Evolutionary conservation across 2,329 filamentous ascomycete genomes (phyloP), one percentile per base, ranked within the genome.

Genomic region (Paecilomyces formosus): DNA sequence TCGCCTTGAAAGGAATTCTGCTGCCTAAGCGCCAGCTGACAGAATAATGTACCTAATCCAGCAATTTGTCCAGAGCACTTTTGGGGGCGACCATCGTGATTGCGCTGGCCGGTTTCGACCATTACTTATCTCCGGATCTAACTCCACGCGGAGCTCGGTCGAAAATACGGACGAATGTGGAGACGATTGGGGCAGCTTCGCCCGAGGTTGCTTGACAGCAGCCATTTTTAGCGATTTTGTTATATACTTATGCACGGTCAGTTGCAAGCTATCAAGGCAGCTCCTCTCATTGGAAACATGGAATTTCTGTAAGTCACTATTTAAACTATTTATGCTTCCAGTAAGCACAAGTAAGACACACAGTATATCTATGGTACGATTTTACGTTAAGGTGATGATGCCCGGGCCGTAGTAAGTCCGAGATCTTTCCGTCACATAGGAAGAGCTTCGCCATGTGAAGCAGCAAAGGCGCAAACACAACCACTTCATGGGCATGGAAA

Each of bases 371-470:
- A 26, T 26, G 49, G 24, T 26, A 6, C 24, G 6, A 26, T 26
- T n/a, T n/a, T n/a, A n/a, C 39, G 11, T 49, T 39, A 45, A 28
- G 50, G 50, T 28, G 50, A 13, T 12, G 11, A 24, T 22, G 4
- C 30, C 66, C 70, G 70, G 69, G 59, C 70, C 69, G 66, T 69
- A 57, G 45, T 66, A 68, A 63, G 60, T 70, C 70, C 70, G 70
- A 64, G 63, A 64, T 58, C 62, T 61, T 56, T 33, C 55, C 60
- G 51, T 55, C 54, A 59, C 59, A 55, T 63, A 62, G 62, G 13
- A 49, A 35, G 22, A 24, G 28, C 18, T 49, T 45, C 30, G 15
- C 22, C 31, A 49, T 22, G 18, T 55, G 54, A 49, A 24, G 39
- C 12, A n/a, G 30, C 24, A 21, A 51, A 28, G 33, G 45, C 13